phyloP scores from a whole-genome alignment of 1,284 basidiomycete genomes.

The Gomphus bonarii region DNA sequence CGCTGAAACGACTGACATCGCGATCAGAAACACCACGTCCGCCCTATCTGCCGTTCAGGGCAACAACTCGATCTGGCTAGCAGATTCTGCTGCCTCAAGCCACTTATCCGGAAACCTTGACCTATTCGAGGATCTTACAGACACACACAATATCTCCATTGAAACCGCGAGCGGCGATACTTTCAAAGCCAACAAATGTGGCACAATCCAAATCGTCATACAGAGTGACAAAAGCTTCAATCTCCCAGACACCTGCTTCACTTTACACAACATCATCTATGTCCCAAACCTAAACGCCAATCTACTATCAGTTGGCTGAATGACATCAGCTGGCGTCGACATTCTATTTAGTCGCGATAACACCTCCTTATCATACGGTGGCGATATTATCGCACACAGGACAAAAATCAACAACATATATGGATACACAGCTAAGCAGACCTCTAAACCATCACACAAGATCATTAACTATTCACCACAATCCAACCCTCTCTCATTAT shows the following conservation, averaged over 20 bases:
- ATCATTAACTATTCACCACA: too few species aligned
- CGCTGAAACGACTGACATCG: slow-evolving; percentile 12
- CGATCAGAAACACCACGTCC: background rate
- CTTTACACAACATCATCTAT: background rate
- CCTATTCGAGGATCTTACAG: background rate
- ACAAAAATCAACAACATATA: background rate
- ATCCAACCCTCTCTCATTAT: too few species aligned
- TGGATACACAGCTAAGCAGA: too few species aligned
- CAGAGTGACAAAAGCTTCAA: too few species aligned
- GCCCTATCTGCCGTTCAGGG: background rate
- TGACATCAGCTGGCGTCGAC: background rate
- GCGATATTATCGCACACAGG: background rate
- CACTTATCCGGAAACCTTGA: background rate
- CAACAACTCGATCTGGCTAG: background rate
- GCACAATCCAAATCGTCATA: background rate
- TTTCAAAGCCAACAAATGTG: background rate
- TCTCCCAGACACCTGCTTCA: background rate
- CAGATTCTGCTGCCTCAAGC: background rate
- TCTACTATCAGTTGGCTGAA: background rate
- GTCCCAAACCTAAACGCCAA: background rate
- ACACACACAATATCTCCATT: background rate
- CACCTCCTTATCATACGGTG: background rate
- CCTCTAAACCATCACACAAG: too few species aligned
- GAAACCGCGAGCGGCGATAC: background rate
- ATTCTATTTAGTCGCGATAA: background rate